phyloP scores from a whole-genome alignment of 305 asterid genomes.

The Ajuga reptans region DNA sequence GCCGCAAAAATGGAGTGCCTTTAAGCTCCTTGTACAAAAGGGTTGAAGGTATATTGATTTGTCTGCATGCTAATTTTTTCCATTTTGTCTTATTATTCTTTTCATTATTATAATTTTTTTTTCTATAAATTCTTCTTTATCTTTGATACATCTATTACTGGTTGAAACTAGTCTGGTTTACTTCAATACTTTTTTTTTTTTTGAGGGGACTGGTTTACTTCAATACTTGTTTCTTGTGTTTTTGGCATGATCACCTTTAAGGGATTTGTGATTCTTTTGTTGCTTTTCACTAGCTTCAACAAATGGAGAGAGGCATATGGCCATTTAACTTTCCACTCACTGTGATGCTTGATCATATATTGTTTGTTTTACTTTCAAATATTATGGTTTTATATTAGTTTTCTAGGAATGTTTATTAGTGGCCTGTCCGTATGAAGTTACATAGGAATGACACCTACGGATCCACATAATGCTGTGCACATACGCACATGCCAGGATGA shows the following conservation, averaged over 20 bases:
- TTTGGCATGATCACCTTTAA: not conserved
- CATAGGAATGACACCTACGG: not conserved
- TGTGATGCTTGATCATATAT: slow-evolving; percentile 2
- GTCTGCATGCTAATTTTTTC: not conserved
- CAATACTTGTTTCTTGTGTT: not conserved
- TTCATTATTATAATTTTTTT: not conserved
- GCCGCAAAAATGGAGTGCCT: slow-evolving; percentile 72
- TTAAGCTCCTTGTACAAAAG: slow-evolving; percentile 64
- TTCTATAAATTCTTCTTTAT: not conserved
- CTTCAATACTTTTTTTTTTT: not conserved
- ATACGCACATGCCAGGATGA: not conserved
- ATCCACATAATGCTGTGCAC: not conserved
- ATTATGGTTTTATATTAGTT: not conserved
- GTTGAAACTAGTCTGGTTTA: not conserved
- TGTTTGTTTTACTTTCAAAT: not conserved
- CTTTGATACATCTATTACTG: slow-evolving; percentile 4
- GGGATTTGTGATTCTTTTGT: not conserved
- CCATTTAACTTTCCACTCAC: not conserved
- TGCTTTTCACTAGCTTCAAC: not conserved
- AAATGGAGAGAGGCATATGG: not conserved
- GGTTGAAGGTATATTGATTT: slow-evolving; percentile 54
- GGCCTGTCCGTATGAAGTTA: not conserved
- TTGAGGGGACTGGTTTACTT: not conserved
- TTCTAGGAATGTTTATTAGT: not conserved
- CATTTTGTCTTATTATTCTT: not conserved